Base-by-base conservation (phyloP, 108 stramenopile genomes). In the Nitzschia sp. region DNA sequence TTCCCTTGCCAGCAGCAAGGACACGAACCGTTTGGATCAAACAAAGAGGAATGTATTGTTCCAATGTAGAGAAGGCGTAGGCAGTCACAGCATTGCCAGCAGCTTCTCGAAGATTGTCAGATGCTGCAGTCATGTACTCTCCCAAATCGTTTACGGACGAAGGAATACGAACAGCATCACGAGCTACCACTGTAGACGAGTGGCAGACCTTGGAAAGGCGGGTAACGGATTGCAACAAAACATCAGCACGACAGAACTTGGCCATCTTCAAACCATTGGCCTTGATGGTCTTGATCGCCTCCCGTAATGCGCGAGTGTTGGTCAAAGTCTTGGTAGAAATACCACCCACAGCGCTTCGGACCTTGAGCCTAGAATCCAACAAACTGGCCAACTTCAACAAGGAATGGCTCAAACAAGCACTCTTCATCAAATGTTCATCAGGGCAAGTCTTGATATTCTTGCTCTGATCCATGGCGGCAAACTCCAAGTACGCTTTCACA, bases 81-180 rank as follows among this genome's bases (percentile, higher is more conserved):
- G 89, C 92, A 19, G 89, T 86, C 12, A 93, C 84, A 14, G 87
- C 86, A 64, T 93, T 93, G 22, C 92, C 92, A 20, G 86, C 89
- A 50, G 89, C 87, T 65, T 93, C 92, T 8, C 92, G 76, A 64
- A 93, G 66, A 57, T 85, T 82, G 48, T 93, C 92, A 57, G 88
- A 89, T 6, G 89, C 84, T 20, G 79, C 79, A 11, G 89, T 85
- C 57, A 93, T 79, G 67, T 90, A 89, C 59, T 93, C 92, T 11
- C 92, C 92, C 10, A 93, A 76, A 41, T 90, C 88, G 58, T 93
- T 93, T 51, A 93, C 87, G 40, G 85, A 89, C 0, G 89, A 83
- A 41, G 92, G 92, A 54, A 93, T 85, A 7, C 89, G 82, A 51
- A 93, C 83, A 37, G 89, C 89, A 69, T 93, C 92, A 61, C 84